Percentiles rank a stretch among this genome's conserved stretches.
Evolutionary conservation across 2,329 filamentous ascomycete genomes (phyloP).

Genomic region (Monilinia vaccinii-corymbosi): DNA sequence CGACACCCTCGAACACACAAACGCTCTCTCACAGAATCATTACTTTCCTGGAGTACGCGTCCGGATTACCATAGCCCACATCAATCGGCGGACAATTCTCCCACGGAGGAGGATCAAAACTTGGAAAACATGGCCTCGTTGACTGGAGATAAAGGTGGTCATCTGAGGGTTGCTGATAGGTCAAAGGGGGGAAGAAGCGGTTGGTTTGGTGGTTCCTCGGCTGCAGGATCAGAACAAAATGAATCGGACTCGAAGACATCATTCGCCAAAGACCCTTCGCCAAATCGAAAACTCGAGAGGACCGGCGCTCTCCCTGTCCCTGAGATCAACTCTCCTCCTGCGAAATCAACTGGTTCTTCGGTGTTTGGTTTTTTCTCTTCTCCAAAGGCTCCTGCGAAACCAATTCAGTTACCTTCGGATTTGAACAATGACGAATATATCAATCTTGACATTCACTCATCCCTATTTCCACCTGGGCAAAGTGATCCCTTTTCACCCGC

Average conservation of each 20-base stretch:
- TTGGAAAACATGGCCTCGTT: slow-evolving; percentile 24
- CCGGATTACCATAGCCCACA: slow-evolving; percentile 15
- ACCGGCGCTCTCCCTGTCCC: slow-evolving; percentile 13
- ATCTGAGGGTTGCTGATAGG: slow-evolving; percentile 21
- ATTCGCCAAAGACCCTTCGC: slow-evolving; percentile 11
- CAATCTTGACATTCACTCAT: slow-evolving; percentile 44
- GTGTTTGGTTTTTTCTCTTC: slow-evolving; percentile 24
- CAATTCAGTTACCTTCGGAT: slow-evolving; percentile 20
- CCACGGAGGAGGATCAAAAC: slow-evolving; percentile 14
- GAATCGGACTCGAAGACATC: slow-evolving; percentile 9
- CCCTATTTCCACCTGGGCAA: slow-evolving; percentile 42
- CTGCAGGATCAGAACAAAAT: slow-evolving; percentile 15
- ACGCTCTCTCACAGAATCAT: slow-evolving; percentile 20
- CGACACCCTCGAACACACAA: slow-evolving; percentile 17
- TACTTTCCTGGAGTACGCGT: slow-evolving; percentile 18
- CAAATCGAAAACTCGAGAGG: slow-evolving; percentile 19
- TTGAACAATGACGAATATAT: slow-evolving; percentile 43
- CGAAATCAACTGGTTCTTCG: slow-evolving; percentile 13
- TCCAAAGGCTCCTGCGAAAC: slow-evolving; percentile 19
- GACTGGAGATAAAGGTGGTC: slow-evolving; percentile 23
- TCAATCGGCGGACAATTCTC: slow-evolving; percentile 7
- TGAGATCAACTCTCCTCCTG: slow-evolving; percentile 10
- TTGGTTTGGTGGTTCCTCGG: slow-evolving; percentile 26
- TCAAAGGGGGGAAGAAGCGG: slow-evolving; percentile 21
- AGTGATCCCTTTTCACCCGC: slow-evolving; percentile 47